Conservation (phyloP, 2,329 filamentous ascomycete species). For the Cladosporium halotolerans region DNA sequence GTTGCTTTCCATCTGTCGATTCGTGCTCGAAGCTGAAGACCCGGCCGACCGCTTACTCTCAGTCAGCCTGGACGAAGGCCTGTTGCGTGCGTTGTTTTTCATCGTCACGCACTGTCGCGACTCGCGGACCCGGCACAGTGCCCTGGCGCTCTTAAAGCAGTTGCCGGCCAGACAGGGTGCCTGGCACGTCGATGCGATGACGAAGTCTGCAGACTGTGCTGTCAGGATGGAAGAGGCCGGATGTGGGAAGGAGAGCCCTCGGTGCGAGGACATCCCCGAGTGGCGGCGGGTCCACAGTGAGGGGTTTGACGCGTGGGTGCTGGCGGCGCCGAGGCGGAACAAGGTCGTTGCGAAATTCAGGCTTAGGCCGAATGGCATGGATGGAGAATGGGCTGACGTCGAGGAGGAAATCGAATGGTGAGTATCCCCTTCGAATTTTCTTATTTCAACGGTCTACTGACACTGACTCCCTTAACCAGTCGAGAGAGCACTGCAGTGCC, state of each 20-base stretch:
- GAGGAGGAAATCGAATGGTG: constrained; percentile 20
- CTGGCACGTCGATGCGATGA: constrained; percentile 27
- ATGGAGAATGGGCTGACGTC: constrained; percentile 26
- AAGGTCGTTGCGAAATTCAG: constrained; percentile 19
- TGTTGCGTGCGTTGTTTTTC: constrained; percentile 26
- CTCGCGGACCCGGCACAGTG: constrained; percentile 21
- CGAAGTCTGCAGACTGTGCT: constrained; percentile 18
- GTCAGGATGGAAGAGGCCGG: constrained; percentile 22
- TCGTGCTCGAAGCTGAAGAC: constrained; percentile 25
- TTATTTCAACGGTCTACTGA: not conserved
- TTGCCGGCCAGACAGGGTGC: constrained; percentile 20
- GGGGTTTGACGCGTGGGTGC: constrained; percentile 21
- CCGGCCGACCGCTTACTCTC: constrained; percentile 23
- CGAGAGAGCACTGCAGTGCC: not conserved
- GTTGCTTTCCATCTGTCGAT: constrained; percentile 25
- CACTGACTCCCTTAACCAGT: not conserved
- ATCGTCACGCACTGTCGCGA: constrained; percentile 26
- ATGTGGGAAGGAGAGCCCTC: constrained; percentile 15
- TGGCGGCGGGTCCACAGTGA: constrained; percentile 24
- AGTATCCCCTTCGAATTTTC: not conserved
- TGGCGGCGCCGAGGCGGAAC: constrained; percentile 10
- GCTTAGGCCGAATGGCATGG: constrained; percentile 24
- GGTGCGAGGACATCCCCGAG: constrained; percentile 26
- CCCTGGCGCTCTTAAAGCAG: constrained; percentile 20
- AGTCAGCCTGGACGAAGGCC: constrained; percentile 26